phyloP scores from a whole-genome alignment of 1,284 basidiomycete species.

The Cutaneotrichosporon cavernicola region DNA sequence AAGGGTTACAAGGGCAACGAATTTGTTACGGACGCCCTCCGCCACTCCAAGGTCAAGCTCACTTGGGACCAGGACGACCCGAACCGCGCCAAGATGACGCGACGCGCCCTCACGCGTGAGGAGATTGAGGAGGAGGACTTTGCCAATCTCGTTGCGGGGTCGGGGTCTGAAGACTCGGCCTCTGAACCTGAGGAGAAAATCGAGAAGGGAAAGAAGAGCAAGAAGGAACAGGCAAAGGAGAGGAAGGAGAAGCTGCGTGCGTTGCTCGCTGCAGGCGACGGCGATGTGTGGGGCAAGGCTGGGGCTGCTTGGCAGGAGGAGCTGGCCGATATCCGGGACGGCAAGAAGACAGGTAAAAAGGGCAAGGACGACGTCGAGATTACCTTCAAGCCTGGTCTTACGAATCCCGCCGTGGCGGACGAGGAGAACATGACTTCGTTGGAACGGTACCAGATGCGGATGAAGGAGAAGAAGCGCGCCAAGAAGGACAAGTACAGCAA shows the following conservation, averaged over 20 bases:
- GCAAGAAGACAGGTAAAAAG: slow-evolving; percentile 38
- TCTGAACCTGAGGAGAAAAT: slow-evolving; percentile 52
- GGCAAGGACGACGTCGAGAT: slow-evolving; percentile 72
- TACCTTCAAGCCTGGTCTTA: slow-evolving; percentile 84
- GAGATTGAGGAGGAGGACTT: slow-evolving; percentile 90
- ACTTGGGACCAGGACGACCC: slow-evolving; percentile 99
- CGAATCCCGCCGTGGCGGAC: slow-evolving; percentile 51
- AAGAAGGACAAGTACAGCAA: slow-evolving; percentile 54
- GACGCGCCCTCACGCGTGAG: slow-evolving; percentile 71
- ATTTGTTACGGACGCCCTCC: slow-evolving; percentile 93
- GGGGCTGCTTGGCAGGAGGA: slow-evolving; percentile 36
- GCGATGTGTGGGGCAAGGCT: slow-evolving; percentile 68
- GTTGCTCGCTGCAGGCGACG: slow-evolving; percentile 63
- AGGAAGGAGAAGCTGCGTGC: slow-evolving; percentile 65
- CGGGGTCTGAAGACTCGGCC: slow-evolving; percentile 58
- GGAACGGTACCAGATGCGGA: slow-evolving; percentile 75
- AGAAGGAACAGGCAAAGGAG: slow-evolving; percentile 53
- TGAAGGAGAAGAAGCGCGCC: slow-evolving; percentile 75
- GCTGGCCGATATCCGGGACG: slow-evolving; percentile 52
- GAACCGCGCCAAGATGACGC: slow-evolving; percentile 76
- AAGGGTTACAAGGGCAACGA: slow-evolving; percentile 80
- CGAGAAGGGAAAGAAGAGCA: slow-evolving; percentile 42
- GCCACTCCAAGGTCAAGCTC: slow-evolving; percentile 95
- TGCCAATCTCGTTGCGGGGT: slow-evolving; percentile 74
- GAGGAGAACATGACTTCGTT: slow-evolving; percentile 73